Evolutionary conservation across 345 rosid genomes (phyloP).

Genomic region (Eucalyptus cloeziana): DNA sequence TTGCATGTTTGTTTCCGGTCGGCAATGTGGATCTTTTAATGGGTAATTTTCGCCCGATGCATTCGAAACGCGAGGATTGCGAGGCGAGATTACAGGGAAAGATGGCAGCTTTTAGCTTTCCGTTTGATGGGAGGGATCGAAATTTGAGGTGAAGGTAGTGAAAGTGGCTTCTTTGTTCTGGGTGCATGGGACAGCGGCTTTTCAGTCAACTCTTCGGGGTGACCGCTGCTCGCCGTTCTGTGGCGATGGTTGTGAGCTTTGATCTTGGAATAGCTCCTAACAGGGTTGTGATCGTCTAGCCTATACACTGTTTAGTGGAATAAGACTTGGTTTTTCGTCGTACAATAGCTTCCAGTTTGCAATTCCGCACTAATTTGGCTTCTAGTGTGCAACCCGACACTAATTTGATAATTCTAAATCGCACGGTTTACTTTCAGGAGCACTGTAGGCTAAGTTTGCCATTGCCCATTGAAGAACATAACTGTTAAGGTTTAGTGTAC

Average conservation of each 20-base stretch:
- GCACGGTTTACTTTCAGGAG: background rate
- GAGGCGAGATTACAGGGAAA: background rate
- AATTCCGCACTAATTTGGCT: background rate
- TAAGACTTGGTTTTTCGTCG: background rate
- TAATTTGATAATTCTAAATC: background rate
- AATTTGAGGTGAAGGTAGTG: background rate
- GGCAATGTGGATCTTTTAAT: background rate
- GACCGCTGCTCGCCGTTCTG: background rate
- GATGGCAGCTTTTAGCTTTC: background rate
- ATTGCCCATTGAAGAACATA: background rate
- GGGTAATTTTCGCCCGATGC: background rate
- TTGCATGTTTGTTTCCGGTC: background rate
- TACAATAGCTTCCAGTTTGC: background rate
- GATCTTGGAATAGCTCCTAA: background rate
- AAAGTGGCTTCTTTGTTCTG: background rate
- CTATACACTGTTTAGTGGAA: background rate
- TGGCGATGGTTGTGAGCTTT: background rate
- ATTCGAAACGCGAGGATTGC: background rate
- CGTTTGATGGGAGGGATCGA: background rate
- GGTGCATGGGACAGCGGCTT: background rate
- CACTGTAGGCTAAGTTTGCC: background rate
- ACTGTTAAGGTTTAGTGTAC: background rate
- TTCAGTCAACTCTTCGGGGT: background rate
- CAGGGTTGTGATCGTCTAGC: background rate
- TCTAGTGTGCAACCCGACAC: background rate